Evolutionary conservation across 2,329 filamentous ascomycete species (phyloP), one percentile per base, ranked within the genome.

Genomic region (Scedosporium apiospermum): DNA sequence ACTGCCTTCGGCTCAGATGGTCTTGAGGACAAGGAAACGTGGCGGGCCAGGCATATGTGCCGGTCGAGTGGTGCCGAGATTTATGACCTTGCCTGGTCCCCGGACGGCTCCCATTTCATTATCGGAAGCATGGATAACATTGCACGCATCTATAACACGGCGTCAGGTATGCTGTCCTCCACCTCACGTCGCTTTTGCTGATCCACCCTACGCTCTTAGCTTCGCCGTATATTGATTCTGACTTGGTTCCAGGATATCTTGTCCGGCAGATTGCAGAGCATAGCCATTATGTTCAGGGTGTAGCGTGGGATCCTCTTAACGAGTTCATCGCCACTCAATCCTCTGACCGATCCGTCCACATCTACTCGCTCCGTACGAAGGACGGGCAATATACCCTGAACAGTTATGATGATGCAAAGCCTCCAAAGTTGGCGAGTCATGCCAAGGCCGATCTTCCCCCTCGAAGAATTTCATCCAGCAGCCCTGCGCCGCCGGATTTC

Each of bases 101-200:
- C 96, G n/a, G 95, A 99, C 74, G 92, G 90, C 46, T 80, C 88
- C 46, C 95, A 96, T 77, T 96, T 99, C 78, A 97, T 99, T 69
- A 97, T 96, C 26, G 95, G 95, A 46, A 98, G 95, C 77, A 98
- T 99, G 93, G 95, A 99, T 78, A 99, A 99, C 73, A 88, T 98
- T 72, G 93, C 95, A 64, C 86, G 93, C 64, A 98, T 99, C 69
- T 98, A 97, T 80, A 97, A 96, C 75, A 90, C 93, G 63, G 88
- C 90, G 66, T 95, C 90, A 69, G 93, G 91, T 93, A 79, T 66
- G 82, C 68, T 16, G 4, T 44, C 30, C 57, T 14, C 34, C 3
- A 14, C 30, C n/a, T 41, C 14, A 14, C 26, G 6, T 65, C n/a
- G 58, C n/a, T 38, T 6, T 23, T 62, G 63, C 61, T 57, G 21